Conservation (phyloP, 2,329 filamentous ascomycete species). For the Arthrobotrys sinensis region DNA sequence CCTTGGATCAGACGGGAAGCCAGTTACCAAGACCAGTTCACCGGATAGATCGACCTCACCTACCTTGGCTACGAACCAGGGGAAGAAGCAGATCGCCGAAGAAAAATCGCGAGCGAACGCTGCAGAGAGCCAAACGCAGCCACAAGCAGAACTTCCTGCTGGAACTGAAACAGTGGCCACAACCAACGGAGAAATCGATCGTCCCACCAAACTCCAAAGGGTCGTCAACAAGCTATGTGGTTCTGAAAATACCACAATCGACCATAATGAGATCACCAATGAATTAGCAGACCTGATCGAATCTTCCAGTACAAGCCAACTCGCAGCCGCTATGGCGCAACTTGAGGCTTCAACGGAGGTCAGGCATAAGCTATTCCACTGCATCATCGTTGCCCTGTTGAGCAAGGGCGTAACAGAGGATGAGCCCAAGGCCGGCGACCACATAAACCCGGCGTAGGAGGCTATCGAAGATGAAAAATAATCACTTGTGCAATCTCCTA, state of each 20-base stretch:
- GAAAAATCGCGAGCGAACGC: too few species aligned
- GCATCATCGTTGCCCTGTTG: background rate
- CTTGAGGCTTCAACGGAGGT: background rate
- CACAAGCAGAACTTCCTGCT: background rate
- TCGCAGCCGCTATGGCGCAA: background rate
- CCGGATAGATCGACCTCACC: too few species aligned
- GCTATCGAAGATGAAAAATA: too few species aligned
- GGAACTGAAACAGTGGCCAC: background rate
- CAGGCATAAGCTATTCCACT: background rate
- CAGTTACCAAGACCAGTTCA: too few species aligned
- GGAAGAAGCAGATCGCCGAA: too few species aligned
- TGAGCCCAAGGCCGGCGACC: background rate
- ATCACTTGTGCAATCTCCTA: too few species aligned
- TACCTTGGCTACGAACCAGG: too few species aligned
- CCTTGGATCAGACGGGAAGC: too few species aligned
- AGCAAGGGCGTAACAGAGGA: background rate
- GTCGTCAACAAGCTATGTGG: background rate
- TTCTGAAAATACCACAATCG: background rate
- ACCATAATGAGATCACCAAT: background rate
- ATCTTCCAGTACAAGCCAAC: background rate
- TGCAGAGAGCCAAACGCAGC: too few species aligned
- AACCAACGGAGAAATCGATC: background rate
- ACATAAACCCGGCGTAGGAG: too few species aligned
- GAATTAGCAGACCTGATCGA: background rate
- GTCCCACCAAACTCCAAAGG: background rate